Conservation (phyloP, 768 basidiomycete species). For the Boletus eberwhitei region DNA sequence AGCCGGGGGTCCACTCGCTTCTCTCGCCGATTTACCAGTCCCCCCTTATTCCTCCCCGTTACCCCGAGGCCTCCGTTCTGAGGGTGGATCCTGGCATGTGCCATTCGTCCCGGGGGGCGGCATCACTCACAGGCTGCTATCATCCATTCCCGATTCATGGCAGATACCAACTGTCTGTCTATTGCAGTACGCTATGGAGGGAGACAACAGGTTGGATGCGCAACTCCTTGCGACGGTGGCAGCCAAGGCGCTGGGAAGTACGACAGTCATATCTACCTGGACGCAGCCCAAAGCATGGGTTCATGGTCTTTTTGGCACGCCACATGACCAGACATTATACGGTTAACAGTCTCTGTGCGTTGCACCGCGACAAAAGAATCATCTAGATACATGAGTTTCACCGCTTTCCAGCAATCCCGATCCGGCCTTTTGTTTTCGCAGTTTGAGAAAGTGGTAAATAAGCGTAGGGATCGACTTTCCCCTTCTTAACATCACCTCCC, state of each 20-base stretch:
- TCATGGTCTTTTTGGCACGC: slow-evolving; percentile 61
- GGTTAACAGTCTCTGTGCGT: slow-evolving; percentile 39
- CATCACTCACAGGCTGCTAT: slow-evolving; percentile 62
- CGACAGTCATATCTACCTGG: slow-evolving; percentile 40
- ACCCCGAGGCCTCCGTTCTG: slow-evolving; percentile 31
- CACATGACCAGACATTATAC: slow-evolving; percentile 70
- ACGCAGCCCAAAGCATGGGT: slow-evolving; percentile 64
- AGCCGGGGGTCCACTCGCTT: slow-evolving; percentile 41
- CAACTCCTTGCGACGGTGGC: slow-evolving; percentile 54
- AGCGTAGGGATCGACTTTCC: slow-evolving; percentile 87
- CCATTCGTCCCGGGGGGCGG: slow-evolving; percentile 83
- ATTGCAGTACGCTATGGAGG: slow-evolving; percentile 76
- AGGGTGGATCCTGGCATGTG: slow-evolving; percentile 33
- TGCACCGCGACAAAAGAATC: not conserved
- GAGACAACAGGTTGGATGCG: slow-evolving; percentile 78
- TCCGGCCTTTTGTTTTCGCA: slow-evolving; percentile 56
- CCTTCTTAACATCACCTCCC: slow-evolving; percentile 89
- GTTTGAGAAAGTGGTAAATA: slow-evolving; percentile 85
- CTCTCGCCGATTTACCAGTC: slow-evolving; percentile 46
- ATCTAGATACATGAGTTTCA: slow-evolving; percentile 28
- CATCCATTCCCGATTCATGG: slow-evolving; percentile 50
- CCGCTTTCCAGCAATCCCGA: slow-evolving; percentile 64
- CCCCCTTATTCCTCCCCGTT: slow-evolving; percentile 53
- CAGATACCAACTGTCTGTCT: slow-evolving; percentile 54
- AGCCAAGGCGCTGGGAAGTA: slow-evolving; percentile 44